Evolutionary conservation across 148 eudicot species (phyloP).

Genomic region (Persicaria maculosa): DNA sequence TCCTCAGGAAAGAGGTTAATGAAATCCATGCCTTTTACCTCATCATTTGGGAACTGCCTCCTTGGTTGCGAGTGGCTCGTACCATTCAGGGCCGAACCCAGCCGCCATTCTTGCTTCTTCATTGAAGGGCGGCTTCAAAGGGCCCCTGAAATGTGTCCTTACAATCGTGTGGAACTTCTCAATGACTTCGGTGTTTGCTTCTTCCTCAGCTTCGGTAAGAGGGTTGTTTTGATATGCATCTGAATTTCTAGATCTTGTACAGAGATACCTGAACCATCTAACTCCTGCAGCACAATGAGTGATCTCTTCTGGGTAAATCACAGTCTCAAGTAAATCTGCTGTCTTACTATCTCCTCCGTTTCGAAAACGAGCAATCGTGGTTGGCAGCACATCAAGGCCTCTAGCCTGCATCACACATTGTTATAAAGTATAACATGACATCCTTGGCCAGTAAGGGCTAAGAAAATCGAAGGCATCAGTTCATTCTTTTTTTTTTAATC

Average conservation of each 20-base stretch:
- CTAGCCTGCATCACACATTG: constrained; percentile 51
- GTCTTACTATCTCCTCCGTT: constrained; percentile 83
- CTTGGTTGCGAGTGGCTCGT: constrained; percentile 79
- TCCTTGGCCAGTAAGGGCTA: background rate
- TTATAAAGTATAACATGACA: background rate
- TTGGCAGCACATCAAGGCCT: constrained; percentile 94
- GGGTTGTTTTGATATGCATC: constrained; percentile 15
- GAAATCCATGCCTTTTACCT: background rate
- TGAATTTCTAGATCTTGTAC: constrained; percentile 36
- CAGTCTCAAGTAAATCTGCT: constrained; percentile 69
- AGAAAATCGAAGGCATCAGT: background rate
- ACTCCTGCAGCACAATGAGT: constrained; percentile 97
- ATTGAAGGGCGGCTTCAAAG: constrained; percentile 89
- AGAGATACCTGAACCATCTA: constrained; percentile 86
- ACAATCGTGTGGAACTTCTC: constrained; percentile 60
- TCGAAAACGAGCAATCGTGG: constrained; percentile 81
- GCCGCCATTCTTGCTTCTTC: constrained; percentile 88
- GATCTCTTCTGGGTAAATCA: constrained; percentile 85
- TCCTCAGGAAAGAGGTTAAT: background rate
- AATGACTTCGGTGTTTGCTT: constrained; percentile 35
- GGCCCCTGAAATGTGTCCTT: constrained; percentile 70
- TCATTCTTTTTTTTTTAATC: too few relatives aligned
- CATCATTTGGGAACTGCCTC: constrained; percentile 18
- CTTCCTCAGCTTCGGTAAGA: constrained; percentile 12
- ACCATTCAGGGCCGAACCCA: constrained; percentile 91